These are phyloP conservation scores for Boletus smithii DNA, from an alignment of 1,284 basidiomycete species.

Conservation along the genomic window DNA sequence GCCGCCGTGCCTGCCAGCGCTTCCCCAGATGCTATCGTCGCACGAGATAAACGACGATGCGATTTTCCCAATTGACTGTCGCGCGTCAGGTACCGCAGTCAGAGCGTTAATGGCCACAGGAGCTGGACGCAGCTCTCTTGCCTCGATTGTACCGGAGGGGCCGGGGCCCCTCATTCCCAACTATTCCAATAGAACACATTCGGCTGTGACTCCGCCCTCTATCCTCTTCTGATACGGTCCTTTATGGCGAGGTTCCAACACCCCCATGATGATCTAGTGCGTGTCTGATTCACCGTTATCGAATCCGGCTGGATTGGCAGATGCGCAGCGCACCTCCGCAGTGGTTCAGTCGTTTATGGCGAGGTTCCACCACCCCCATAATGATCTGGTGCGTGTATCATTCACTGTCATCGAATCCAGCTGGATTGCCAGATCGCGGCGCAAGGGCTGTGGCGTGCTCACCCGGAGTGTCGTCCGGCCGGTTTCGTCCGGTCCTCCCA, in stretches of 20 bases:
- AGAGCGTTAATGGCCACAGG: conserved; percentile 1
- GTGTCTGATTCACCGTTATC: conserved; percentile 1
- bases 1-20: conserved; percentile 3
- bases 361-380: not conserved
- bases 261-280: not conserved
- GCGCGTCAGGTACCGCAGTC: conserved; percentile 9
- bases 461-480: conserved; percentile 3
- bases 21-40: conserved; percentile 1
- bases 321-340: not conserved
- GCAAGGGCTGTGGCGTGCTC: not conserved
- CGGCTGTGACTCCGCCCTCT: conserved; percentile 3
- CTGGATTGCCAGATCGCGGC: not conserved
- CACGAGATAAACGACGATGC: not conserved
- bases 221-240: not conserved
- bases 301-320: not conserved
- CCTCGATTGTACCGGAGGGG: not conserved
- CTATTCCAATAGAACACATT: conserved; percentile 4
- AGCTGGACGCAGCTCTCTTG: not conserved
- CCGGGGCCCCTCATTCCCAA: not conserved
- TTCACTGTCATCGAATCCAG: not conserved
- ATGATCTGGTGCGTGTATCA: conserved; percentile 4
- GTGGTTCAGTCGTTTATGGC: not conserved
- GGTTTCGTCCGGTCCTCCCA: conserved; percentile 2
- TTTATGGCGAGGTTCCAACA: conserved; percentile 2
- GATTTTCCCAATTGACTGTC: conserved; percentile 1